These are phyloP conservation scores for Metschnikowia corniflorae DNA, from an alignment of 805 yeast genomes.

Conservation along the genomic window DNA sequence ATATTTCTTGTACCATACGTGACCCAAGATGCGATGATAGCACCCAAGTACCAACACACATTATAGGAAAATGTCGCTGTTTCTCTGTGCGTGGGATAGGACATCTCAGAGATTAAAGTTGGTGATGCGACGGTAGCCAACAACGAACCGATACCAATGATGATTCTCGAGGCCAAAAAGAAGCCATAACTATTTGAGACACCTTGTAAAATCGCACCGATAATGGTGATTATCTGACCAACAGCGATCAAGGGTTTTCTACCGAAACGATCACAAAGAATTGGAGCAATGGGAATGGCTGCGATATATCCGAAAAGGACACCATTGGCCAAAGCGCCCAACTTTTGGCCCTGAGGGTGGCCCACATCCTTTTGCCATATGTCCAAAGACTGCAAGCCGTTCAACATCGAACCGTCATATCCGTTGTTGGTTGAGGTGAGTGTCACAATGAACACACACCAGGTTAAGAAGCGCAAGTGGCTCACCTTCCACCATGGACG, in stretches of 20 bases:
- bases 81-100: conserved; percentile 42
- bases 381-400: conserved; percentile 46
- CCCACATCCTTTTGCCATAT: conserved; percentile 39
- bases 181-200: conserved; percentile 30
- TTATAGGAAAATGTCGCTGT: conserved; percentile 41
- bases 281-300: conserved; percentile 18
- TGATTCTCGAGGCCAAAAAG: conserved; percentile 43
- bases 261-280: conserved; percentile 36
- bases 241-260: conserved; percentile 33
- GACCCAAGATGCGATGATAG: conserved; percentile 49
- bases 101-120: conserved; percentile 46
- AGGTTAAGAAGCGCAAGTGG: conserved; percentile 37
- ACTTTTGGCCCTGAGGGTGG: conserved; percentile 18
- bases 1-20: conserved; percentile 42
- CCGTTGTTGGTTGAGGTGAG: conserved; percentile 44
- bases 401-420: conserved; percentile 37
- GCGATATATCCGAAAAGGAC: conserved; percentile 36
- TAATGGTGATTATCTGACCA: conserved; percentile 26
- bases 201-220: conserved; percentile 39
- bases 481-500: conserved; percentile 32
- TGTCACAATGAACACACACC: conserved; percentile 38
- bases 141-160: conserved; percentile 47
- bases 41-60: conserved; percentile 52
- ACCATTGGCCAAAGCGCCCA: conserved; percentile 24
- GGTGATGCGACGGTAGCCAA: conserved; percentile 44